Evolutionary conservation across 768 basidiomycete species (phyloP).

Genomic region (Glaciozyma antarctica): DNA sequence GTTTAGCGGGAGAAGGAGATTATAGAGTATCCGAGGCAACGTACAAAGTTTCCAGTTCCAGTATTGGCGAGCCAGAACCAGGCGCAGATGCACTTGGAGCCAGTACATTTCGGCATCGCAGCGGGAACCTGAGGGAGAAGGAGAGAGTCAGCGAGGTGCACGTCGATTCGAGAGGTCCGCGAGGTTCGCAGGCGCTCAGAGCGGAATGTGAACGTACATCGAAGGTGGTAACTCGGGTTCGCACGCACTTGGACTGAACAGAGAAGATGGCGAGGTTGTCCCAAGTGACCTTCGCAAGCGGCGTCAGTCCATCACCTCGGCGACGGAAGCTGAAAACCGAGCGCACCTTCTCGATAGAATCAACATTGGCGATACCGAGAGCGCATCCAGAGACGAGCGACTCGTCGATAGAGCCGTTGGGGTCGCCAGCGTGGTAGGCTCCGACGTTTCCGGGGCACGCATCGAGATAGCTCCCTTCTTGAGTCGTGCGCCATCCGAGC

Average conservation of each 20-base stretch:
- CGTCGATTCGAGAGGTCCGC: too few relatives aligned
- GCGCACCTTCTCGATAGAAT: background rate
- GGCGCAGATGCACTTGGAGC: conserved; percentile 32
- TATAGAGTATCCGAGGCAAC: too few relatives aligned
- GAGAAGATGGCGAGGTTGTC: conserved; percentile 37
- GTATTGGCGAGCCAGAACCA: conserved; percentile 29
- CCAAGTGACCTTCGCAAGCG: conserved; percentile 20
- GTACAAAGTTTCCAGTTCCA: conserved; percentile 3
- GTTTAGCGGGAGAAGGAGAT: too few relatives aligned
- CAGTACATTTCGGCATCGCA: conserved; percentile 36
- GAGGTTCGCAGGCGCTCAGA: too few relatives aligned
- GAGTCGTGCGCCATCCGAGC: conserved; percentile 17
- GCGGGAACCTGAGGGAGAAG: conserved; percentile 24
- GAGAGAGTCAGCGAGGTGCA: background rate
- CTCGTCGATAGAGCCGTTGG: conserved; percentile 4
- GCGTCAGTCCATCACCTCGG: background rate
- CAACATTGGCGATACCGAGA: conserved; percentile 8
- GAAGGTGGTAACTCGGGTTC: conserved; percentile 31
- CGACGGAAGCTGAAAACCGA: conserved; percentile 21
- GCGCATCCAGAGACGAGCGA: conserved; percentile 26
- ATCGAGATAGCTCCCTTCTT: background rate
- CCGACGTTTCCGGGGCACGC: background rate
- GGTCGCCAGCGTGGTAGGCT: conserved; percentile 22
- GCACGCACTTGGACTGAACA: conserved; percentile 35
- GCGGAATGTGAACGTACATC: background rate